phyloP scores from a whole-genome alignment of 2,329 filamentous ascomycete species.

The Fusarium sarcochroum region DNA sequence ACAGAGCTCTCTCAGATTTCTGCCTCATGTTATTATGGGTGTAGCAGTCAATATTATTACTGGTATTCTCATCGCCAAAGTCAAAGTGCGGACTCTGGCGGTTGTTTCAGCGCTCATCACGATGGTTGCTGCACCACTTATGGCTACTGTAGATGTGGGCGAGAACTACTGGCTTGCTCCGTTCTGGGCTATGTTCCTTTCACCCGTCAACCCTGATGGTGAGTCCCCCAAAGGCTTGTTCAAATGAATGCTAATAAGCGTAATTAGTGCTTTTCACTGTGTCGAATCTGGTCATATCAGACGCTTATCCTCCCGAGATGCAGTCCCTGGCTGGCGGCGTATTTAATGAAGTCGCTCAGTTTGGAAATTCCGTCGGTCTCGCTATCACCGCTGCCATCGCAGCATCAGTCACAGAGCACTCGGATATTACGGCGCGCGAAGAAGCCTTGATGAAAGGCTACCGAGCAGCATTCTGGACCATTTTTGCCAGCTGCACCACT shows the following conservation, averaged over 20 bases:
- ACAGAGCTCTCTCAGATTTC: slow-evolving; percentile 62
- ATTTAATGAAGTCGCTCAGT: slow-evolving; percentile 71
- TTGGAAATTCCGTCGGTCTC: slow-evolving; percentile 68
- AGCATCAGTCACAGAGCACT: slow-evolving; percentile 59
- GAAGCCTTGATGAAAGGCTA: slow-evolving; percentile 65
- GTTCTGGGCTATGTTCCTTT: slow-evolving; percentile 61
- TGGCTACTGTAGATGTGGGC: slow-evolving; percentile 64
- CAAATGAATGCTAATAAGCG: background rate
- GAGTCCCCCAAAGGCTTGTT: background rate
- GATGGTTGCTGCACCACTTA: slow-evolving; percentile 64
- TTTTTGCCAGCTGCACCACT: slow-evolving; percentile 59
- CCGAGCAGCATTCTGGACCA: slow-evolving; percentile 66
- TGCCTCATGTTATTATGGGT: slow-evolving; percentile 63
- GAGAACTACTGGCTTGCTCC: slow-evolving; percentile 66
- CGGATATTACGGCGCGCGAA: slow-evolving; percentile 37
- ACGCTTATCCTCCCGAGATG: slow-evolving; percentile 66
- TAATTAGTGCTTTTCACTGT: slow-evolving; percentile 66
- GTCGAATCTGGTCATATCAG: slow-evolving; percentile 66
- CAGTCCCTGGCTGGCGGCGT: slow-evolving; percentile 72
- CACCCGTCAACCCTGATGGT: slow-evolving; percentile 61
- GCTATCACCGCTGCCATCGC: slow-evolving; percentile 65
- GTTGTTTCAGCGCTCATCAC: slow-evolving; percentile 60
- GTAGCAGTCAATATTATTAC: slow-evolving; percentile 59
- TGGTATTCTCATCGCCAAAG: slow-evolving; percentile 57
- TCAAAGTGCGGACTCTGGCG: slow-evolving; percentile 56